Percentiles rank a stretch among this genome's conserved stretches.
Conservation (phyloP, 148 eudicot species). For the Polygonum maritimum region DNA sequence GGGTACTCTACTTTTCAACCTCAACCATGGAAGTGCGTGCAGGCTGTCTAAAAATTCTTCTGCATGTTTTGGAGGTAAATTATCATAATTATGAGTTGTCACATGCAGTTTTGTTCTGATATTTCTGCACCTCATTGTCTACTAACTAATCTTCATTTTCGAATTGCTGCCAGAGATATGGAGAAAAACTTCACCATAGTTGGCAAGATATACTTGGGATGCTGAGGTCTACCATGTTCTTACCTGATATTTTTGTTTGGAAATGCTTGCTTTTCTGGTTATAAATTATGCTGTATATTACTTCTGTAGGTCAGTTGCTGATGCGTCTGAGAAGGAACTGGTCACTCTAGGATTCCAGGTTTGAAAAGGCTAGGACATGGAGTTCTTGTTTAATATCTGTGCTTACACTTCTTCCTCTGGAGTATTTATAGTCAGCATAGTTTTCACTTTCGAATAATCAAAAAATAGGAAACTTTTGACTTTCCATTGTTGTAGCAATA, state of each 20-base stretch:
- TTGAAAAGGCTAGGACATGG: conserved; percentile 11
- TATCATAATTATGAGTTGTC: neutral
- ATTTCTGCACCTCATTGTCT: neutral
- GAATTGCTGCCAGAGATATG: conserved; percentile 58
- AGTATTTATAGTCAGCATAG: neutral
- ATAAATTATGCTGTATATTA: conserved; percentile 3
- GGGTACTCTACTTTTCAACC: conserved; percentile 61
- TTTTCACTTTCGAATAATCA: neutral
- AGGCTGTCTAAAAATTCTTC: conserved; percentile 81
- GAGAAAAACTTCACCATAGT: conserved; percentile 80
- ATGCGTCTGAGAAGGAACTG: conserved; percentile 83
- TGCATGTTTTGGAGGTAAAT: conserved; percentile 92
- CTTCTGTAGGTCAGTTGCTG: conserved; percentile 68
- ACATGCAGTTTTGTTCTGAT: conserved; percentile 6
- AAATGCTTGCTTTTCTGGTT: conserved; percentile 2
- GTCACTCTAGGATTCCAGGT: conserved; percentile 97
- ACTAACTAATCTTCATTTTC: conserved; percentile 9
- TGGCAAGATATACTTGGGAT: conserved; percentile 93
- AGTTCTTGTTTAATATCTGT: neutral
- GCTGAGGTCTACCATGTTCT: conserved; percentile 48
- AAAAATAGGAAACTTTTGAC: neutral
- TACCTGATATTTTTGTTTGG: conserved; percentile 5
- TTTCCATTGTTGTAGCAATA: neutral
- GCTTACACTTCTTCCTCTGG: neutral
- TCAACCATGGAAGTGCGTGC: conserved; percentile 70